Conservation (phyloP, 441 rosid genomes). For the Gossypium trilobum region DNA sequence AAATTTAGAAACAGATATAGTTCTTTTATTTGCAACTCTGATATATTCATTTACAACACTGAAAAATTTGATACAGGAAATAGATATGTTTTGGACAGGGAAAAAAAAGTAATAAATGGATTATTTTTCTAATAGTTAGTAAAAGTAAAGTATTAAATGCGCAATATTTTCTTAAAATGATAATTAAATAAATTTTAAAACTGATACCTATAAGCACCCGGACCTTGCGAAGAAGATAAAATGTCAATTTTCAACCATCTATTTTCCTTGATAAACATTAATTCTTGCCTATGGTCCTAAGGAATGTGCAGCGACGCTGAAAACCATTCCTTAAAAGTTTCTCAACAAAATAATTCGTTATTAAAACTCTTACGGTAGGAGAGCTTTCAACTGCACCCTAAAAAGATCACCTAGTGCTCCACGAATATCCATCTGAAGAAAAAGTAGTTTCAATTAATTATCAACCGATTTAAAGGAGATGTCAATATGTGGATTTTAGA, state of each 20-base stretch:
- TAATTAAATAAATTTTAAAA: background rate
- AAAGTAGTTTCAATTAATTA: background rate
- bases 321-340: constrained; percentile 19
- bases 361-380: constrained; percentile 35
- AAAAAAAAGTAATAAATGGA: background rate
- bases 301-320: constrained; percentile 21
- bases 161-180: background rate
- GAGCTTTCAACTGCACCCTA: constrained; percentile 70
- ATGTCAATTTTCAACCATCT: background rate
- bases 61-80: background rate
- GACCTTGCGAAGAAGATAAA: background rate
- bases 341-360: background rate
- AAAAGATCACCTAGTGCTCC: constrained; percentile 86
- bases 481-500: background rate
- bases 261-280: background rate
- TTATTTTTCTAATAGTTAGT: background rate
- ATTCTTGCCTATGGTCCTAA: background rate
- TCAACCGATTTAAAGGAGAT: background rate
- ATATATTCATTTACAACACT: background rate
- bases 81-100: background rate
- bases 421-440: constrained; percentile 80
- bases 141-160: background rate
- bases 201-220: background rate
- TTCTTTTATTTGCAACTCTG: background rate
- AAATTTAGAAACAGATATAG: background rate